Evolutionary conservation across 139 green algal species (phyloP).

Genomic region (Ettlia oleoabundans): DNA sequence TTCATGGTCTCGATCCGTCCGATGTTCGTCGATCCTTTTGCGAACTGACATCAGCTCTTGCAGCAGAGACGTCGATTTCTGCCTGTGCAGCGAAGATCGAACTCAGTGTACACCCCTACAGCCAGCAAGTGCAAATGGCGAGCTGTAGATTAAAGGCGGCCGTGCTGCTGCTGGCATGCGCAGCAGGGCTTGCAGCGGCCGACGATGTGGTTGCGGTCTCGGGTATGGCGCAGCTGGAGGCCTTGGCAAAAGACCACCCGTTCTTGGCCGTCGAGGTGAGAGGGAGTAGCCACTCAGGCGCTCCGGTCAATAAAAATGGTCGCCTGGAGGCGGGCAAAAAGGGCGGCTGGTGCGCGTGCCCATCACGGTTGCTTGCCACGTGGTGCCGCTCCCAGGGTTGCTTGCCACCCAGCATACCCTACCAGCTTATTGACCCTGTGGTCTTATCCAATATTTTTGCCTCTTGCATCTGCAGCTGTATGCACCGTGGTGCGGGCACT

Average conservation of each 20-base stretch:
- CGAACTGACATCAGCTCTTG: too few species aligned
- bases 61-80: too few species aligned
- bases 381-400: neutral
- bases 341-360: too few species aligned
- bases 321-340: too few species aligned
- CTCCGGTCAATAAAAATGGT: neutral
- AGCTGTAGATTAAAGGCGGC: neutral
- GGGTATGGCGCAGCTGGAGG: neutral
- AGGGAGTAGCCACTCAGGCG: neutral
- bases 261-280: slow-evolving; percentile 34
- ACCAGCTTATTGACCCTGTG: neutral
- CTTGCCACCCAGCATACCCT: neutral
- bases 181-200: neutral
- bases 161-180: neutral
- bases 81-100: too few species aligned
- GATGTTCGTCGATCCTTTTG: too few species aligned
- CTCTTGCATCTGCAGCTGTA: slow-evolving; percentile 22
- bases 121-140: too few species aligned
- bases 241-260: neutral
- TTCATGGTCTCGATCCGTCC: too few species aligned
- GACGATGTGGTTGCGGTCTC: slow-evolving; percentile 5
- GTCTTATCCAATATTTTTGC: too few species aligned
- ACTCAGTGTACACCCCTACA: too few species aligned
- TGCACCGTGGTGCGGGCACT: slow-evolving; percentile 40
- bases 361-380: neutral